Base-by-base conservation (phyloP, 768 basidiomycete genomes). In the Lentinus brumalis region DNA sequence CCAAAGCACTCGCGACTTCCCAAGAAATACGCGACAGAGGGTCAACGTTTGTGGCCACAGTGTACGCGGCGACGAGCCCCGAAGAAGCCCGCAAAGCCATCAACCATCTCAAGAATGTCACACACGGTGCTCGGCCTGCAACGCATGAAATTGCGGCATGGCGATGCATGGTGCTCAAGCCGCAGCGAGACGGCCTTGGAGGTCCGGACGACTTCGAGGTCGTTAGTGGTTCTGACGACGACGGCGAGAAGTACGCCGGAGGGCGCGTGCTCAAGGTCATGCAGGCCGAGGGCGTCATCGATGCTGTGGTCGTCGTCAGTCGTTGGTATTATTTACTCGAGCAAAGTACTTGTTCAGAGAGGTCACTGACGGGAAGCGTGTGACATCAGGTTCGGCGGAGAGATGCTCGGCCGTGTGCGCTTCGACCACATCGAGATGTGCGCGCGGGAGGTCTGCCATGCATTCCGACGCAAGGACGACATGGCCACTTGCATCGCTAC, bases 401-500 rank as follows among this genome's bases (percentile, higher is more conserved):
- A 81, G 7, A 75, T 92, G 77, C 78, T 94, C 4, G 92, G 92
- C 2, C 88, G 91, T 5, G 81, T 77, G 16, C 60, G 92, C 38
- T 94, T 94, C 71, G 71, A 80, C 3, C 92, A 94, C 67, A 88
- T 94, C 66, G 87, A 91, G 71, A 84, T 81, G 2, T 92, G 91
- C 69, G 77, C 91, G n/a, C n/a, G n/a, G n/a, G n/a, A n/a, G n/a
- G n/a, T n/a, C n/a, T n/a, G n/a, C n/a, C n/a, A n/a, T n/a, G n/a
- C n/a, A n/a, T n/a, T n/a, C n/a, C n/a, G n/a, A n/a, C n/a, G n/a
- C n/a, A n/a, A n/a, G n/a, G n/a, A n/a, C n/a, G n/a, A n/a, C n/a
- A n/a, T n/a, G n/a, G n/a, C n/a, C n/a, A n/a, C n/a, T n/a, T n/a
- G n/a, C n/a, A n/a, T n/a, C n/a, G n/a, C n/a, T n/a, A n/a, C n/a